Evolutionary conservation across 768 basidiomycete genomes (phyloP).

Genomic region (Podaxis sp.): DNA sequence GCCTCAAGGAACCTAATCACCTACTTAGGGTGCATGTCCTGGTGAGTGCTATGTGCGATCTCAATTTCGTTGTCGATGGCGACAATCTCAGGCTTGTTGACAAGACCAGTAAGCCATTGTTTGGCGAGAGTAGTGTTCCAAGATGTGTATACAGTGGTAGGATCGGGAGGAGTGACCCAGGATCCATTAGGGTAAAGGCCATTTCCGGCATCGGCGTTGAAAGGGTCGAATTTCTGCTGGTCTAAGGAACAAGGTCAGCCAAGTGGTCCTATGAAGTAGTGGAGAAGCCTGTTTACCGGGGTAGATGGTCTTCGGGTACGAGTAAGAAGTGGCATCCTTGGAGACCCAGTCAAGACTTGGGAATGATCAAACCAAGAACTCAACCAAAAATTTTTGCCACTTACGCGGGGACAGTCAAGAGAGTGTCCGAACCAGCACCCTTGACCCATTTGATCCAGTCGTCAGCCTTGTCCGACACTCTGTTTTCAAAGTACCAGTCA

Average conservation of each 20-base stretch:
- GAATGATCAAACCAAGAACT: not conserved
- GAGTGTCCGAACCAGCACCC: slow-evolving; percentile 40
- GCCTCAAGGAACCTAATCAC: slow-evolving; percentile 12
- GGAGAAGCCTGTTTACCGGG: slow-evolving; percentile 33
- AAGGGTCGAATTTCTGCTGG: slow-evolving; percentile 46
- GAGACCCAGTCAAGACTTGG: slow-evolving; percentile 55
- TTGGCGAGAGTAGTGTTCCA: slow-evolving; percentile 48
- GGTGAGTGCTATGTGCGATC: slow-evolving; percentile 52
- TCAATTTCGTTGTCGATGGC: slow-evolving; percentile 60
- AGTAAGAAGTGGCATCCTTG: slow-evolving; percentile 53
- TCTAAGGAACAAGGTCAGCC: slow-evolving; percentile 26
- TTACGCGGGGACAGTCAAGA: slow-evolving; percentile 53
- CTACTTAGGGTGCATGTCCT: slow-evolving; percentile 55
- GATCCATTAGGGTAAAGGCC: slow-evolving; percentile 52
- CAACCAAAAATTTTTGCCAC: slow-evolving; percentile 19
- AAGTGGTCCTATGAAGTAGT: not conserved
- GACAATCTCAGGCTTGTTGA: slow-evolving; percentile 48
- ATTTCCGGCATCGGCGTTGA: slow-evolving; percentile 47
- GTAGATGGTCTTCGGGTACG: slow-evolving; percentile 44
- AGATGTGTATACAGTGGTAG: slow-evolving; percentile 38
- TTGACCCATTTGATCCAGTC: slow-evolving; percentile 50
- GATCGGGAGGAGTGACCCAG: slow-evolving; percentile 38
- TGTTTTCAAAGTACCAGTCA: slow-evolving; percentile 60
- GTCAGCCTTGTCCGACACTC: slow-evolving; percentile 40
- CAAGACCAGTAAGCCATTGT: slow-evolving; percentile 44